Evolutionary conservation across 1,284 basidiomycete species (phyloP).

Genomic region (Apiotrichum sp.): DNA sequence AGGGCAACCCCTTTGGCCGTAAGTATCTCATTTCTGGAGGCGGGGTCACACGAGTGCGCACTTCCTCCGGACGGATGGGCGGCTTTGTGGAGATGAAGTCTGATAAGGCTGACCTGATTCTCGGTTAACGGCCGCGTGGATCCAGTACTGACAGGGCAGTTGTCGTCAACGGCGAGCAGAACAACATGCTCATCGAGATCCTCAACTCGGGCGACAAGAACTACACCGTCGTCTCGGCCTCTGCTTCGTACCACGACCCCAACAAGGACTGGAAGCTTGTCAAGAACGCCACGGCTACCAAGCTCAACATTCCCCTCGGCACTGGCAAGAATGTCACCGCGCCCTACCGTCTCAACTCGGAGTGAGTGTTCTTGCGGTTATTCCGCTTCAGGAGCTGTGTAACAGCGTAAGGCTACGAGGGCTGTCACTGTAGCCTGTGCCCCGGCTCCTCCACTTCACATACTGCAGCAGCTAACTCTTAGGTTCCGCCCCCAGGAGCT

Average conservation of each 20-base stretch:
- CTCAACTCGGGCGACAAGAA: slow-evolving; percentile 62
- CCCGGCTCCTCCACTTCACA: not conserved
- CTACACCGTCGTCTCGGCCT: slow-evolving; percentile 63
- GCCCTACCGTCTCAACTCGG: slow-evolving; percentile 72
- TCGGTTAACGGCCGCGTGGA: too few relatives aligned
- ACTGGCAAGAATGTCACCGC: slow-evolving; percentile 62
- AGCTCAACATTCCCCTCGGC: slow-evolving; percentile 58
- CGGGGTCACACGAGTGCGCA: too few relatives aligned
- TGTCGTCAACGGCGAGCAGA: slow-evolving; percentile 78
- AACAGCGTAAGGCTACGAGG: not conserved
- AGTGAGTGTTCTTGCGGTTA: slow-evolving; percentile 55
- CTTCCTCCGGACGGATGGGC: too few relatives aligned
- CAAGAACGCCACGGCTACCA: slow-evolving; percentile 56
- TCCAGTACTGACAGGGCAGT: slow-evolving; percentile 50
- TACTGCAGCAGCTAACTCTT: slow-evolving; percentile 27
- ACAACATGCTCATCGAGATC: slow-evolving; percentile 51
- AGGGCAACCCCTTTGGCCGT: slow-evolving; percentile 76
- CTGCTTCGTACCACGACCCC: slow-evolving; percentile 66
- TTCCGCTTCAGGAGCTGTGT: not conserved
- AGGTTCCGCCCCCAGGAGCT: slow-evolving; percentile 62
- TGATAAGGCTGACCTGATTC: too few relatives aligned
- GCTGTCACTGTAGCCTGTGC: not conserved
- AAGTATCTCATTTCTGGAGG: slow-evolving; percentile 35
- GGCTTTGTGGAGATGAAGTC: too few relatives aligned
- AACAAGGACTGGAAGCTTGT: slow-evolving; percentile 61